Conservation (phyloP, 768 basidiomycete genomes). For the Russula griseocarnosa region DNA sequence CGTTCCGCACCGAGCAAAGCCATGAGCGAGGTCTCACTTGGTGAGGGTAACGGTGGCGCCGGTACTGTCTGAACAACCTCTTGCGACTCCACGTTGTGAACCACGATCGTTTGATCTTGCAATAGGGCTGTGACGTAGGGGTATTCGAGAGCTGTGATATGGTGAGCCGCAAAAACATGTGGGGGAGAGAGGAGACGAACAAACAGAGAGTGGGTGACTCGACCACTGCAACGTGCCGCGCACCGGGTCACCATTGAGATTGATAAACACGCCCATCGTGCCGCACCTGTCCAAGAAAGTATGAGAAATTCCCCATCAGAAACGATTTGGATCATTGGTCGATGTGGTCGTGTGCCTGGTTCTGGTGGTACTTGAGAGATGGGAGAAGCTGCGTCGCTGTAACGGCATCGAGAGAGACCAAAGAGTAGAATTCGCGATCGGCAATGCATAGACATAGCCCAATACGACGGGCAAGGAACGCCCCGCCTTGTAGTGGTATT, state of each 20-base stretch:
- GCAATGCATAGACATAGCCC: constrained; percentile 69
- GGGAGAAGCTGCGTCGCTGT: constrained; percentile 67
- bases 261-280: constrained; percentile 85
- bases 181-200: constrained; percentile 44
- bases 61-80: constrained; percentile 64
- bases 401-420: constrained; percentile 73
- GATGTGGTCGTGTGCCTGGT: constrained; percentile 39
- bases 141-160: constrained; percentile 63
- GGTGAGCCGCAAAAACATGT: not conserved
- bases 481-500: constrained; percentile 61
- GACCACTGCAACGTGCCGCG: constrained; percentile 88
- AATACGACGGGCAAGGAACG: constrained; percentile 55
- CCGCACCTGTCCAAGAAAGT: constrained; percentile 75
- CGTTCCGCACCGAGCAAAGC: constrained; percentile 33
- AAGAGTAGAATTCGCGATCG: constrained; percentile 65
- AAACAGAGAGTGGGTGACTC: constrained; percentile 67
- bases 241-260: constrained; percentile 79
- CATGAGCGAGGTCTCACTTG: constrained; percentile 28
- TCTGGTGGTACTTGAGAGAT: constrained; percentile 60
- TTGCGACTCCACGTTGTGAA: constrained; percentile 78
- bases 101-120: constrained; percentile 71
- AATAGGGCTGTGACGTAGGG: constrained; percentile 78
- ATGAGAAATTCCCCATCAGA: constrained; percentile 79
- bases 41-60: constrained; percentile 36
- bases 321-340: constrained; percentile 73